phyloP scores from a whole-genome alignment of 768 basidiomycete genomes.

The Cytidiella melzeri region DNA sequence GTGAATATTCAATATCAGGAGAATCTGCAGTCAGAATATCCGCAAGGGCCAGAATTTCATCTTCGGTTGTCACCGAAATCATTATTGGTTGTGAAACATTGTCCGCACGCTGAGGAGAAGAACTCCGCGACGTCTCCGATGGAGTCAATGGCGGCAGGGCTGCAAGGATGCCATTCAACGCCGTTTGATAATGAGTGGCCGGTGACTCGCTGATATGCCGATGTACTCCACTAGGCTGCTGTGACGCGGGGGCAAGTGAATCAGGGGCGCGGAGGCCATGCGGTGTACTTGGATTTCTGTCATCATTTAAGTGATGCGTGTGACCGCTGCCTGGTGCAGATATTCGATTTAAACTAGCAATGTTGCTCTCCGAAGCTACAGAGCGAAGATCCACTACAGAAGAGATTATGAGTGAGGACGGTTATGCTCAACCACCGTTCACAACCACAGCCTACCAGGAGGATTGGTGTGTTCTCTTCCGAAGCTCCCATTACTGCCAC shows the following conservation, averaged over 20 bases:
- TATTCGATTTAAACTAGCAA: neutral
- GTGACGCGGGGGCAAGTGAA: no score
- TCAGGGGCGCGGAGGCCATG: no score
- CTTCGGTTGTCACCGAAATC: constrained; percentile 43
- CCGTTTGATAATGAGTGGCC: neutral
- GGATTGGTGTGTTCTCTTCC: constrained; percentile 8
- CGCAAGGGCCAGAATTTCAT: constrained; percentile 44
- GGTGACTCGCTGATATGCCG: neutral
- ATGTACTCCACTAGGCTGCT: no score
- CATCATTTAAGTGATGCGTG: neutral
- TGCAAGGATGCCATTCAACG: neutral
- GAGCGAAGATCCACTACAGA: constrained; percentile 8
- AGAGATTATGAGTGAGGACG: constrained; percentile 6
- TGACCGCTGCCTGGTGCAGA: neutral
- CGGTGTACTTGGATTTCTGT: no score
- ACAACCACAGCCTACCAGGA: constrained; percentile 11
- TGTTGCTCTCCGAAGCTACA: constrained; percentile 9
- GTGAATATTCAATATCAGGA: neutral
- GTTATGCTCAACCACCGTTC: constrained; percentile 3
- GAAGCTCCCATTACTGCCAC: constrained; percentile 12
- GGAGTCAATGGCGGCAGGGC: neutral
- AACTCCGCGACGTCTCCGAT: neutral
- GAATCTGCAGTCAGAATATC: constrained; percentile 36
- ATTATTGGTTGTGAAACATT: constrained; percentile 5
- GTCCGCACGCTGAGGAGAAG: neutral